A percentile compares a stretch with the other conserved stretches of the same genome.
Conservation (phyloP, 305 asterid species). For the Salvia sclarea region DNA sequence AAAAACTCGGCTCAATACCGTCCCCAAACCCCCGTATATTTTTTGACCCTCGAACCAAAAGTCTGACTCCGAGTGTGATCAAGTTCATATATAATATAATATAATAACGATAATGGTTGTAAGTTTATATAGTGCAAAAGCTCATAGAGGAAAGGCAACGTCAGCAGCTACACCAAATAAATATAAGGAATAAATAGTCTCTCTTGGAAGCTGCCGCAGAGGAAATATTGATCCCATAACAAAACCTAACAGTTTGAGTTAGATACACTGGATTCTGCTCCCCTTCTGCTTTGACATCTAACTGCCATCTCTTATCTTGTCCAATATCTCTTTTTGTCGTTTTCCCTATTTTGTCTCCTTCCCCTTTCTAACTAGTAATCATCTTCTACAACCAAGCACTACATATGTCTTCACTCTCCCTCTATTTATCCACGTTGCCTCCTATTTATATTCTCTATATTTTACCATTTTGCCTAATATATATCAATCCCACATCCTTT, state of each 20-base stretch:
- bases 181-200: not conserved
- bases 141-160: not conserved
- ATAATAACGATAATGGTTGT: no score
- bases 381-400: constrained; percentile 10
- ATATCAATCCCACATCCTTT: no score
- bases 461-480: no score
- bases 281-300: constrained; percentile 29
- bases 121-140: no score
- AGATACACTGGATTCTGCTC: constrained; percentile 41
- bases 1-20: no score
- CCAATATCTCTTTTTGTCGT: not conserved
- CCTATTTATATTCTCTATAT: no score
- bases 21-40: no score
- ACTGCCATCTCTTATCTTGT: constrained; percentile 46
- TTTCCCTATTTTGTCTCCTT: constrained; percentile 9
- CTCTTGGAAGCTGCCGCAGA: not conserved
- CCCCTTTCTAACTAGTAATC: not conserved
- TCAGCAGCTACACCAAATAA: not conserved
- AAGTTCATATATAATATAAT: no score
- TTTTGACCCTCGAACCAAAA: no score
- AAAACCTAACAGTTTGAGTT: not conserved
- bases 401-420: not conserved
- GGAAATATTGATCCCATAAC: not conserved
- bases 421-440: not conserved
- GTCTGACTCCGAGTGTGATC: no score